Base-by-base conservation (phyloP, 805 yeast genomes). In the Isabelozyma rhagii region DNA sequence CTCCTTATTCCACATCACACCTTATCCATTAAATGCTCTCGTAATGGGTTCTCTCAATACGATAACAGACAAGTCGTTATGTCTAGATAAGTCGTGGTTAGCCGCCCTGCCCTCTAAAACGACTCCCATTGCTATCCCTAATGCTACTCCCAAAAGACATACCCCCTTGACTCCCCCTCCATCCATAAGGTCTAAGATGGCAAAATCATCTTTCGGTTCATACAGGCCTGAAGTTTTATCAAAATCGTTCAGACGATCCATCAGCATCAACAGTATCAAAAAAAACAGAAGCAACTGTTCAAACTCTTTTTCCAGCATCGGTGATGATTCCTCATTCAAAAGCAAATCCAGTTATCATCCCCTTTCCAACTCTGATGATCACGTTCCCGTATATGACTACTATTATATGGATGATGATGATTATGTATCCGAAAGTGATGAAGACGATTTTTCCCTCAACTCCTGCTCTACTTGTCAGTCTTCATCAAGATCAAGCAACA, bases 241-340 rank as follows among this genome's bases (percentile, higher is more conserved):
- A 14, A 14, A 13, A 29, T 36, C 43, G 28, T 39, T 10, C 10
- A 48, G 43, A 38, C 42, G 41, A 29, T 46, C 50, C 8, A 45
- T 54, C 21, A 51, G 46, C 34, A 47, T 50, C 41, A 43, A 27
- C n/a, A 49, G 46, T 31, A 49, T 52, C 42, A 54, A 52, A 41
- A 41, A 27, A 27, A 10, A 28, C 5, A 41, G 6, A 14, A 17
- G 5, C 43, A 41, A 27, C 17, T 17, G 38, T 11, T 13, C 27
- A 34, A 13, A 25, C 38, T 28, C 14, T 6, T 8, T 14, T 29
- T 17, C 38, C 25, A 14, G 14, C 45, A 43, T 43, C 15, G 39
- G 15, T 15, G 45, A 43, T 8, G 45, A 41, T 17, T 18, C 15
- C 28, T 41, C 43, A 8, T 43, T 40, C 13, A 25, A 36, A 27